phyloP scores from a whole-genome alignment of 2,329 filamentous ascomycete genomes.

The Trichoderma semiorbis region DNA sequence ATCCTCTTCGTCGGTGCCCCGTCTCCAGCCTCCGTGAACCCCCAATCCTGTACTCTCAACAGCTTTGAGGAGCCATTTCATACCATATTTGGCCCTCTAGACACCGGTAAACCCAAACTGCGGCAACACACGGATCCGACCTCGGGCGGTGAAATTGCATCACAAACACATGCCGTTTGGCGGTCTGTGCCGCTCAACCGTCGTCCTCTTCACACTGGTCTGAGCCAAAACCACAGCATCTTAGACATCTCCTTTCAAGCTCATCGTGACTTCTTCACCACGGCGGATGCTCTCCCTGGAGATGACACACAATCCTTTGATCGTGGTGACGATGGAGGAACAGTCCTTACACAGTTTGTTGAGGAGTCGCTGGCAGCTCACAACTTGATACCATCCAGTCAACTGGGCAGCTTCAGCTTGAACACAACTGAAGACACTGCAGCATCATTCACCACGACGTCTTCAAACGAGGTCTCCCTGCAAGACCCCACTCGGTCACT shows the following conservation, averaged over 20 bases:
- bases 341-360: conserved; percentile 63
- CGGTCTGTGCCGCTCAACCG: conserved; percentile 50
- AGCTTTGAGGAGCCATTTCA: conserved; percentile 27
- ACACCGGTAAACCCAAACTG: neutral
- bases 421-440: conserved; percentile 12
- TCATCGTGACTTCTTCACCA: conserved; percentile 47
- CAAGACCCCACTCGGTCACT: conserved; percentile 23
- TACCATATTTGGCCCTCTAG: conserved; percentile 25
- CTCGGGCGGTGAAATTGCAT: neutral
- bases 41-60: conserved; percentile 31
- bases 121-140: neutral
- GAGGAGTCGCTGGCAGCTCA: conserved; percentile 73
- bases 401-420: conserved; percentile 40
- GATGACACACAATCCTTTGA: conserved; percentile 11
- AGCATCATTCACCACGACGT: conserved; percentile 23
- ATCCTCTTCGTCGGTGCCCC: conserved; percentile 40
- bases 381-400: conserved; percentile 61
- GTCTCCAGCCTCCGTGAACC: conserved; percentile 27
- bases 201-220: conserved; percentile 47
- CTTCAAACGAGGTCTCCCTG: conserved; percentile 20
- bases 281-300: conserved; percentile 37
- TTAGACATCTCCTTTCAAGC: conserved; percentile 28
- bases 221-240: conserved; percentile 48
- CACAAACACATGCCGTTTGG: conserved; percentile 45
- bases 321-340: conserved; percentile 33